Conservation (phyloP, 2,329 filamentous ascomycete species). For the Nectriaceae sp. region DNA sequence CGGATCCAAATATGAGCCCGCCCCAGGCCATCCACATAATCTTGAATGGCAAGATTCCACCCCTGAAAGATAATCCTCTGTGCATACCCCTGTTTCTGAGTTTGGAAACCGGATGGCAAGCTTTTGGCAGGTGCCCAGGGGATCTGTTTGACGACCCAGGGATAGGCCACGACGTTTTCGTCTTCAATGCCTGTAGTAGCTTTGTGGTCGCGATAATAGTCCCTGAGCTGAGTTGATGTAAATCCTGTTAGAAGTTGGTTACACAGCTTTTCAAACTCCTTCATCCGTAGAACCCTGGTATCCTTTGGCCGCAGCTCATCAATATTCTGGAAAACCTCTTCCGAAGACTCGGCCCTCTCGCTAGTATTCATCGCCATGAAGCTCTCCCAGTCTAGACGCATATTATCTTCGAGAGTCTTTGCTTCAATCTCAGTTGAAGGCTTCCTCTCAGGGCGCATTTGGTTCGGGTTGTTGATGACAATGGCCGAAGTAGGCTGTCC, state of each 20-base stretch:
- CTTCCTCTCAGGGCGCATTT: conserved; percentile 22
- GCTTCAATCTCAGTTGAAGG: conserved; percentile 17
- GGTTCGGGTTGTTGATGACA: conserved; percentile 45
- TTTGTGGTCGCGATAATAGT: conserved; percentile 39
- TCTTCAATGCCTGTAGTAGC: not conserved
- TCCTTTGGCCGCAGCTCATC: conserved; percentile 48
- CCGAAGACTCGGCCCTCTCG: conserved; percentile 22
- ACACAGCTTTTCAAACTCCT: conserved; percentile 45
- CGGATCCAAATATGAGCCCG: conserved; percentile 40
- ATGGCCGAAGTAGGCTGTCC: conserved; percentile 46
- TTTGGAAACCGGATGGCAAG: conserved; percentile 12
- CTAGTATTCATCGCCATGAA: conserved; percentile 30
- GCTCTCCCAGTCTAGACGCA: conserved; percentile 33
- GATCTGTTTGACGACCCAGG: conserved; percentile 45
- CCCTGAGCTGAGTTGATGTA: conserved; percentile 44
- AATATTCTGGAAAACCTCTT: conserved; percentile 48
- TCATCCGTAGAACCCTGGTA: conserved; percentile 37
- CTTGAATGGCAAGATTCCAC: conserved; percentile 53
- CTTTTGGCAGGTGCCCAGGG: conserved; percentile 44
- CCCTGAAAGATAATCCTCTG: conserved; percentile 47
- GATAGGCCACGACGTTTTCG: conserved; percentile 22
- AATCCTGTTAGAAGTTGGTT: conserved; percentile 46
- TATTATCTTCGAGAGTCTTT: conserved; percentile 8
- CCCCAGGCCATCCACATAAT: conserved; percentile 46
- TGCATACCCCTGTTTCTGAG: conserved; percentile 43